phyloP scores from a whole-genome alignment of 805 yeast genomes.

The Starmerella floris region DNA sequence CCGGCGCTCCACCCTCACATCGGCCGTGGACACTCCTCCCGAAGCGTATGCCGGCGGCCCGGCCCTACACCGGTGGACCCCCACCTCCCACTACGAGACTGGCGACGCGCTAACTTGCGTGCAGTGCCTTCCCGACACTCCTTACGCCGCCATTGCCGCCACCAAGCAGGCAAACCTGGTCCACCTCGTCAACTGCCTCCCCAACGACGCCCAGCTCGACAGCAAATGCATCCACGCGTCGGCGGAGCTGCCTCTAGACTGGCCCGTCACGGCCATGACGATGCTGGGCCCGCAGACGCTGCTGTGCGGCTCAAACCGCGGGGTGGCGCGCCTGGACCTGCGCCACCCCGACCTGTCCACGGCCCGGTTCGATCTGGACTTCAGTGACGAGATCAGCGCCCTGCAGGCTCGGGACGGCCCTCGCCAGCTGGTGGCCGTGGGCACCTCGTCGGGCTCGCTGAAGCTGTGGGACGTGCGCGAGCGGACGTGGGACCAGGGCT shows the following conservation, averaged over 20 bases:
- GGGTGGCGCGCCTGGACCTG: background rate
- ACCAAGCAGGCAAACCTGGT: background rate
- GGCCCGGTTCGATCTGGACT: background rate
- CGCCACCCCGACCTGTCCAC: background rate
- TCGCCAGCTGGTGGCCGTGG: slow-evolving; percentile 2
- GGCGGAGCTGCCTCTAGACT: background rate
- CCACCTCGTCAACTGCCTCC: background rate
- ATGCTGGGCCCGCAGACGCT: background rate
- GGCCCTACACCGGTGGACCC: background rate
- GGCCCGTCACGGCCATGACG: background rate
- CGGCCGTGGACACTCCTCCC: background rate
- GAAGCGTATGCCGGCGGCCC: background rate
- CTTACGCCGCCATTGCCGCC: background rate
- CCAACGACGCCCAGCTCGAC: background rate
- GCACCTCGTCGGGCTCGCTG: slow-evolving; percentile 6
- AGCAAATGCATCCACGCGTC: background rate
- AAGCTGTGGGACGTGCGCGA: slow-evolving; percentile 8
- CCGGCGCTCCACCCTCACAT: background rate
- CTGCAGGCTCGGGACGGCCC: background rate
- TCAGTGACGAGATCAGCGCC: background rate
- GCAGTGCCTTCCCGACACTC: background rate
- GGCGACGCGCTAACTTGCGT: background rate
- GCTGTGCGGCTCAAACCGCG: slow-evolving; percentile 2
- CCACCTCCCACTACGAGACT: background rate
- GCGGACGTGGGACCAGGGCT: background rate